Evolutionary conservation across 179 eudicot genomes (phyloP).

Genomic region (Beta lomatogona): DNA sequence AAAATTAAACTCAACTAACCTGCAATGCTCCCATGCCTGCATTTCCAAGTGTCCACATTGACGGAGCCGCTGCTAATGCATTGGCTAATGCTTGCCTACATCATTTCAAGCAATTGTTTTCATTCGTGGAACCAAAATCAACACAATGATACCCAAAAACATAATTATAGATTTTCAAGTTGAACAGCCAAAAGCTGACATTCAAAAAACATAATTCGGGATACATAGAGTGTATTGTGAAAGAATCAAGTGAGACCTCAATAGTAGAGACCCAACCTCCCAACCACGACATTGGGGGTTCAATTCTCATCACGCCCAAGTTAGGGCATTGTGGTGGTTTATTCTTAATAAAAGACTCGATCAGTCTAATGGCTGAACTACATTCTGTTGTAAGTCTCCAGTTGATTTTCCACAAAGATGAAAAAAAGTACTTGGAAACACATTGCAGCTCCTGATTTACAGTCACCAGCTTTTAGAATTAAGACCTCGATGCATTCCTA

Average conservation of each 20-base stretch:
- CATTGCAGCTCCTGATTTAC: not conserved
- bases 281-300: too few species aligned
- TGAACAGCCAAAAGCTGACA: too few species aligned
- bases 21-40: constrained; percentile 99
- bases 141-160: too few species aligned
- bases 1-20: constrained; percentile 42
- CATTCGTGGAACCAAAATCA: not conserved
- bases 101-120: not conserved
- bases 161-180: too few species aligned
- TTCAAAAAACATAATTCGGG: too few species aligned
- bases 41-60: constrained; percentile 99
- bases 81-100: constrained; percentile 89
- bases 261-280: too few species aligned
- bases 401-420: not conserved
- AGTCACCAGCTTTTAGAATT: not conserved
- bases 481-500: not conserved
- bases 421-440: not conserved
- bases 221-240: too few species aligned
- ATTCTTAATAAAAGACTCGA: too few species aligned
- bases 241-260: too few species aligned
- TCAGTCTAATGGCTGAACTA: too few species aligned
- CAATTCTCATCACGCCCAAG: too few species aligned
- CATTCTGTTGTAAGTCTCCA: not conserved
- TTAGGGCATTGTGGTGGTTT: too few species aligned
- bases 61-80: constrained; percentile 91